These are phyloP conservation scores for Hanseniaspora lachancei DNA, from an alignment of 805 yeast genomes.

Conservation along the genomic window DNA sequence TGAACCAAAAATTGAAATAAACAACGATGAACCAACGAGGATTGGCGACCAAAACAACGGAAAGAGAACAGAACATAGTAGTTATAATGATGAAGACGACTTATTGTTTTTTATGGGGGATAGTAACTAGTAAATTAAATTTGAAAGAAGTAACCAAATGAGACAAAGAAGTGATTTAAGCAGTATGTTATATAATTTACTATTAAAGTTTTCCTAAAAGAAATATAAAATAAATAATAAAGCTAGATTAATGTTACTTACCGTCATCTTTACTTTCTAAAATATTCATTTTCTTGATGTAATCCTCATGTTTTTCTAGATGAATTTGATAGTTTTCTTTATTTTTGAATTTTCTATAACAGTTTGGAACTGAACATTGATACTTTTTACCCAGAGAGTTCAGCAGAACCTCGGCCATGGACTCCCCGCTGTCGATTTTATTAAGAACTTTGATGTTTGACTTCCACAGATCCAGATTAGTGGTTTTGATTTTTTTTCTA, in stretches of 20 bases:
- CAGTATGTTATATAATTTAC: background rate
- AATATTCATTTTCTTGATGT: slow-evolving; percentile 22
- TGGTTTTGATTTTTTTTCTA: slow-evolving; percentile 9
- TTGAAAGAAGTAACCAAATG: too few relatives aligned
- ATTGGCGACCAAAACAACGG: background rate
- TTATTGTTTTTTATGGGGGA: slow-evolving; percentile 62
- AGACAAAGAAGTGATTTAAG: too few relatives aligned
- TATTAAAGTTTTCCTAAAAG: slow-evolving; percentile 16
- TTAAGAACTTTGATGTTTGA: slow-evolving; percentile 22
- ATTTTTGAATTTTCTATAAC: slow-evolving; percentile 42
- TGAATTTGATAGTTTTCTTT: slow-evolving; percentile 25
- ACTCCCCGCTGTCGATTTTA: slow-evolving; percentile 20
- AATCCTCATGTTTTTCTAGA: slow-evolving; percentile 26
- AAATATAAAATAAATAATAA: slow-evolving; percentile 17
- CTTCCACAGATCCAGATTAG: slow-evolving; percentile 17
- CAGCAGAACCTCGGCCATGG: slow-evolving; percentile 24
- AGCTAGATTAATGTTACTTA: background rate
- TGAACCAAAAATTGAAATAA: background rate
- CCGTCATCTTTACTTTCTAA: slow-evolving; percentile 10
- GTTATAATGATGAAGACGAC: slow-evolving; percentile 49
- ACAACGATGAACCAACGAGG: background rate
- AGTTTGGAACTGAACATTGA: slow-evolving; percentile 39
- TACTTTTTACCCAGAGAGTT: slow-evolving; percentile 28
- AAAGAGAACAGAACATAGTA: background rate
- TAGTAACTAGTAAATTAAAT: slow-evolving; percentile 33